Percentiles rank a stretch among this genome's conserved stretches.
Conservation (phyloP, 768 basidiomycete species). For the Agaricus blazei region DNA sequence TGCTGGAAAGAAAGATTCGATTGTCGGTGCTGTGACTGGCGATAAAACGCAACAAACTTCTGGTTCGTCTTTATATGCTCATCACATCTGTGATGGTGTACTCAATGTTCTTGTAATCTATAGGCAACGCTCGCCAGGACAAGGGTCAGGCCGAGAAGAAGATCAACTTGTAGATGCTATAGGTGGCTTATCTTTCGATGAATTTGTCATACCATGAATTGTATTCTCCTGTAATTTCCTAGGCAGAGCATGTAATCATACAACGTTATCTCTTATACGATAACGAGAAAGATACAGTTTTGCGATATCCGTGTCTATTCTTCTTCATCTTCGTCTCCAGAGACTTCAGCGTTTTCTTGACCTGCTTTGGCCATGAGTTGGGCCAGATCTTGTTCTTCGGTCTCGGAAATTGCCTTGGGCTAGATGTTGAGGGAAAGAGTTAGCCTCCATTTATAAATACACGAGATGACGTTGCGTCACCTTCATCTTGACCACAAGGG, state of each 20-base stretch:
- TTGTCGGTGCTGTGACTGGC: slow-evolving; percentile 48
- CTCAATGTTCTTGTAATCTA: neutral
- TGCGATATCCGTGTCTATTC: slow-evolving; percentile 20
- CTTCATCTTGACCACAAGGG: slow-evolving; percentile 94
- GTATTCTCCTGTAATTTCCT: neutral
- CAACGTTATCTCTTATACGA: neutral
- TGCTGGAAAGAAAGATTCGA: slow-evolving; percentile 39
- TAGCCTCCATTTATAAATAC: neutral
- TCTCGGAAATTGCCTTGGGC: slow-evolving; percentile 98
- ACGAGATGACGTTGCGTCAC: slow-evolving; percentile 30
- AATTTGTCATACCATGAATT: neutral
- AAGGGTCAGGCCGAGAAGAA: slow-evolving; percentile 40
- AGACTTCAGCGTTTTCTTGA: slow-evolving; percentile 92
- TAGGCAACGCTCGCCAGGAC: slow-evolving; percentile 16
- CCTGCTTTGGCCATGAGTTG: slow-evolving; percentile 95
- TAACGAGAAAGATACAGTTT: neutral
- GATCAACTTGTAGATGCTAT: slow-evolving; percentile 31
- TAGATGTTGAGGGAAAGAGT: slow-evolving; percentile 23
- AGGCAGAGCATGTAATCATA: neutral
- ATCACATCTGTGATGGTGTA: no score
- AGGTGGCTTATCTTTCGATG: neutral
- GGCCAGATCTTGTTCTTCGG: slow-evolving; percentile 95
- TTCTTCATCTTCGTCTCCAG: slow-evolving; percentile 89
- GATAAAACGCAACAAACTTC: slow-evolving; percentile 38
- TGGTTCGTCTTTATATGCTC: slow-evolving; percentile 23